Conservation (phyloP, 306 rosid species). For the Quercus berberidifolia region DNA sequence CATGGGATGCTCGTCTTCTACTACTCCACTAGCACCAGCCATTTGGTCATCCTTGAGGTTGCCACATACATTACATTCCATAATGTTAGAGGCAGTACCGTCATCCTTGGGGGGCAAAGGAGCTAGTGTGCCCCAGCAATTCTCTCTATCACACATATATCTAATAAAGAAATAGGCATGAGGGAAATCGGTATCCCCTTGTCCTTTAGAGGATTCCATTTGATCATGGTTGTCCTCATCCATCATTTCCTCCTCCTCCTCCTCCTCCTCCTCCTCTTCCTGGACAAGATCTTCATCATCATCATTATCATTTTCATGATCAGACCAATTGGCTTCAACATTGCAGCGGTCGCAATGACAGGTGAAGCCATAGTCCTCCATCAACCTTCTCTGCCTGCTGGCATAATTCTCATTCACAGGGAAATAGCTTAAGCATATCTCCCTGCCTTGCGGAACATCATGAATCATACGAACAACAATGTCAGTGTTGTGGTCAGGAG, state of each 20-base stretch:
- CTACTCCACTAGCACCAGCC: slow-evolving; percentile 9
- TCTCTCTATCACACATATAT: slow-evolving; percentile 64
- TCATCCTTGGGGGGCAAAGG: slow-evolving; percentile 61
- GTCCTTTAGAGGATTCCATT: slow-evolving; percentile 23
- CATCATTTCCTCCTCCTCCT: slow-evolving; percentile 18
- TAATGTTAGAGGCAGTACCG: slow-evolving; percentile 29
- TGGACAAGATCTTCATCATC: slow-evolving; percentile 32
- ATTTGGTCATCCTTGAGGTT: slow-evolving; percentile 39
- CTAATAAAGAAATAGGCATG: slow-evolving; percentile 80
- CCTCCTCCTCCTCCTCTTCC: slow-evolving; percentile 41
- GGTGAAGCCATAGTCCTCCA: slow-evolving; percentile 73
- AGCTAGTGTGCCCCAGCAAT: slow-evolving; percentile 83
- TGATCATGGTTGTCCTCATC: slow-evolving; percentile 25
- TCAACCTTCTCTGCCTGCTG: slow-evolving; percentile 36
- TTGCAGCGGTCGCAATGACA: slow-evolving; percentile 79
- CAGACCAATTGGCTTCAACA: slow-evolving; percentile 73
- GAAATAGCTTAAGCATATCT: slow-evolving; percentile 81
- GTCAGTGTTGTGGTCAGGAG: slow-evolving; percentile 44
- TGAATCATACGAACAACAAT: slow-evolving; percentile 66
- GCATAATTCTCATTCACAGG: slow-evolving; percentile 28
- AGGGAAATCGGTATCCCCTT: slow-evolving; percentile 54
- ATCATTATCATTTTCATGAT: slow-evolving; percentile 33
- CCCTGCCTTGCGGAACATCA: slow-evolving; percentile 80
- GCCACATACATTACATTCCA: slow-evolving; percentile 86
- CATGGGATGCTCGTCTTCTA: background rate